Conservation (phyloP, 1,284 basidiomycete genomes). For the Tilletia walkeri region DNA sequence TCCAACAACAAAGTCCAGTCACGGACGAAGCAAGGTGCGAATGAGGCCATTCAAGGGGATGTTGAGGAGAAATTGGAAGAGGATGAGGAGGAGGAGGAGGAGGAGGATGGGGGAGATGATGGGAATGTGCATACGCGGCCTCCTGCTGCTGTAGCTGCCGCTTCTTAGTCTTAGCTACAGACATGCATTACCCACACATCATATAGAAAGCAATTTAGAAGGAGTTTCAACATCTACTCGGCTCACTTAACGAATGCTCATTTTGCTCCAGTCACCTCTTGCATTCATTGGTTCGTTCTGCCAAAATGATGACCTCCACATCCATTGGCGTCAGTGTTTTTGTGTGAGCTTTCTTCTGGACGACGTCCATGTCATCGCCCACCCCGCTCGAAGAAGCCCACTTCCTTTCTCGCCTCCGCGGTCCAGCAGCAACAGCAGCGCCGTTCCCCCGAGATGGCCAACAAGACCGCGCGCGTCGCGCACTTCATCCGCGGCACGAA, state of each 20-base stretch:
- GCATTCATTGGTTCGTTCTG: too few relatives aligned
- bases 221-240: too few relatives aligned
- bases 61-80: neutral
- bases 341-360: neutral
- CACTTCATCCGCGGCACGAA: constrained; percentile 88
- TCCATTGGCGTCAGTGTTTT: neutral
- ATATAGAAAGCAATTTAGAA: too few relatives aligned
- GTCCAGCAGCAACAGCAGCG: too few relatives aligned
- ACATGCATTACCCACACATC: too few relatives aligned
- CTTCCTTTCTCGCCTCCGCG: too few relatives aligned
- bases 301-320: too few relatives aligned
- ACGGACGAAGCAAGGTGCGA: neutral
- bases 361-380: neutral
- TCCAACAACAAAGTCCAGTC: too few relatives aligned
- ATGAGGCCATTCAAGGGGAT: too few relatives aligned
- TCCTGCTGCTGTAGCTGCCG: neutral
- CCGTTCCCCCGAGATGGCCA: constrained; percentile 63
- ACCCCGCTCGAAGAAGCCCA: neutral
- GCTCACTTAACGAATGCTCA: too few relatives aligned
- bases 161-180: neutral
- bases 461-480: constrained; percentile 80
- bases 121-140: neutral
- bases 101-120: constrained; percentile 14
- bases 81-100: constrained; percentile 8
- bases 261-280: too few relatives aligned